Evolutionary conservation across 2,329 filamentous ascomycete genomes (phyloP), one percentile per base, ranked within the genome.

Genomic region (Pseudogymnoascus sp.): DNA sequence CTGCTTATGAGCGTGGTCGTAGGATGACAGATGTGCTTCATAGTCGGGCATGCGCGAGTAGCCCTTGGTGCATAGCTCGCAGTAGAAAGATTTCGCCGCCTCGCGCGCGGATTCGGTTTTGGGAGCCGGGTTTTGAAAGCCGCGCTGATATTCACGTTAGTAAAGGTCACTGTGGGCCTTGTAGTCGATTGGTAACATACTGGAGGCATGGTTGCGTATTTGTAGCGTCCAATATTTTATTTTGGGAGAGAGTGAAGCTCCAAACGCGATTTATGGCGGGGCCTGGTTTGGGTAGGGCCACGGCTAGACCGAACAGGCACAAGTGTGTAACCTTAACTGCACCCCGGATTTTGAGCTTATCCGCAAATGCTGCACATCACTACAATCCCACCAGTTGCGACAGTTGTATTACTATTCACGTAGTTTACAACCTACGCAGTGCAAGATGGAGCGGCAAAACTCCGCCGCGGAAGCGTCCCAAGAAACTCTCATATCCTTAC

Each of bases 1-100:
- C 77, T 95, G 92, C 73, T 92, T 92, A 75, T 99, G 94, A 68
- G 90, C 89, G 76, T 99, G 94, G 72, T 97, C 94, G 75, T 97
- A 97, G 69, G 89, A 94, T 65, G 86, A 86, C 61, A 97, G 89
- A 74, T 99, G 94, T 6, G 92, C 88, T 75, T 97, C 93, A 74
- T 95, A 97, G 73, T 97, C 93, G 72, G 95, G 93, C 81, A 96
- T 93, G 61, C 94, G 91, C 1, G 87, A 86, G 76, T 97, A 99
- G 69, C 92, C 93, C 77, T 97, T 97, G 65, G 88, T 86, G 78
- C 94, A 97, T 60, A 97, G 84, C 39, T 86, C 84, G 76, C 87
- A 95, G 77, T 89, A 92, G 76, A 95, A 94, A 35, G 89, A 86
- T 70, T 86, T 88, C 57, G 90, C 80, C 14, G 90, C 89, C 69